Evolutionary conservation across 331 rosid genomes (phyloP).

Genomic region (Malus hybrid): DNA sequence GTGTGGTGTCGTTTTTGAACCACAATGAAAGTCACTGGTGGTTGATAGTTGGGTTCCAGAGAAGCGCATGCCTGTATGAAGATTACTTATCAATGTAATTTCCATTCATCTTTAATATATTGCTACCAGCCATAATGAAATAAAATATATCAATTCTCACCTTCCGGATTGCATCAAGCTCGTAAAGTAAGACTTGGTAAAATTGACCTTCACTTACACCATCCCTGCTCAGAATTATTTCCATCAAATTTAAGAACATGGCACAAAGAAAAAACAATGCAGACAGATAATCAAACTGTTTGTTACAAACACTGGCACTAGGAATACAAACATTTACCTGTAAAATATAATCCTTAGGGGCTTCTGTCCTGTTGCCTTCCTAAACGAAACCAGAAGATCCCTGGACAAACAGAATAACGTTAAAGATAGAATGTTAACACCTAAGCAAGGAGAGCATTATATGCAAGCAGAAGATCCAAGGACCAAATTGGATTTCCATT

Average conservation of each 20-base stretch:
- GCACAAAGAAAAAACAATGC: neutral
- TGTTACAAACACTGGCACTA: neutral
- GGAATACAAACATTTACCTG: slow-evolving; percentile 43
- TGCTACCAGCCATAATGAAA: neutral
- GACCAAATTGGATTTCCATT: neutral
- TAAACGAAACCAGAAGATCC: slow-evolving; percentile 84
- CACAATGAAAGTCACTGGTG: slow-evolving; percentile 93
- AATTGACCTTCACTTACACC: slow-evolving; percentile 98
- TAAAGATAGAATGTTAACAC: neutral
- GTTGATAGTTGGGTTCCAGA: slow-evolving; percentile 96
- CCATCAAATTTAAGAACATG: neutral
- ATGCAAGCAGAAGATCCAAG: neutral
- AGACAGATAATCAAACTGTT: neutral
- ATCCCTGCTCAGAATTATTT: slow-evolving; percentile 52
- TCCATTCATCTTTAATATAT: neutral
- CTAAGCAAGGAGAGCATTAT: neutral
- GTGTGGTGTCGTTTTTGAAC: slow-evolving; percentile 98
- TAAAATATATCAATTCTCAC: slow-evolving; percentile 20
- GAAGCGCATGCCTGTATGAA: slow-evolving; percentile 85
- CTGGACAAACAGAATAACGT: slow-evolving; percentile 31
- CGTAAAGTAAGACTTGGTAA: slow-evolving; percentile 91
- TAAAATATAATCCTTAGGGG: slow-evolving; percentile 92
- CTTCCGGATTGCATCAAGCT: slow-evolving; percentile 96
- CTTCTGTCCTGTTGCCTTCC: slow-evolving; percentile 99
- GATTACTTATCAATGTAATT: slow-evolving; percentile 9